phyloP scores from a whole-genome alignment of 306 rosid species.

The Styphnolobium japonicum region DNA sequence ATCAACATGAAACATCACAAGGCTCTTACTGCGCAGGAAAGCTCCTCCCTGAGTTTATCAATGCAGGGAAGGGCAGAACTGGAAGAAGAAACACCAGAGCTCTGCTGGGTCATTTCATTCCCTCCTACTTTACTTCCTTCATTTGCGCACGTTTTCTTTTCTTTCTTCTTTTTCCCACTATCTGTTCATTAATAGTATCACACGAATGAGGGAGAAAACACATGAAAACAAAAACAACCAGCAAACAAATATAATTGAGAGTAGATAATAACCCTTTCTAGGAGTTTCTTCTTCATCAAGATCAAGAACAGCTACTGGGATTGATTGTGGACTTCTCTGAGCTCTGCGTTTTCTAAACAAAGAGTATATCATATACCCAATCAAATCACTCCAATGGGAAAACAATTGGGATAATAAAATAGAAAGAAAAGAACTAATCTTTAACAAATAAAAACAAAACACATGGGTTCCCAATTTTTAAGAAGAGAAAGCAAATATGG shows the following conservation, averaged over 20 bases:
- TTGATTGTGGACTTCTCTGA: constrained; percentile 49
- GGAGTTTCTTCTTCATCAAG: constrained; percentile 65
- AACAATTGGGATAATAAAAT: background rate
- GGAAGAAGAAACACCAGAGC: constrained; percentile 33
- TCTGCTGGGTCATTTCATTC: constrained; percentile 29
- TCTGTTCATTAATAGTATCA: constrained; percentile 30
- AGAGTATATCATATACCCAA: background rate
- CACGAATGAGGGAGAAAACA: background rate
- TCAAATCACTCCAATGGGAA: background rate
- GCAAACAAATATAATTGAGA: background rate
- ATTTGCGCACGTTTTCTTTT: background rate
- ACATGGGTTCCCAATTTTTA: background rate
- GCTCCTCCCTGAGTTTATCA: constrained; percentile 91
- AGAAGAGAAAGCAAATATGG: background rate
- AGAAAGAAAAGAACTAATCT: background rate
- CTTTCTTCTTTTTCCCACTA: constrained; percentile 38
- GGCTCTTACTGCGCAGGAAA: constrained; percentile 84
- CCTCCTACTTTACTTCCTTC: constrained; percentile 43
- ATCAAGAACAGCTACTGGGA: constrained; percentile 57
- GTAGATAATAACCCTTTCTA: constrained; percentile 41
- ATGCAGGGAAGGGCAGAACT: constrained; percentile 60
- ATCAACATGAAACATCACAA: background rate
- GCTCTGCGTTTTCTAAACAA: constrained; percentile 68
- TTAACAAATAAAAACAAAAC: background rate
- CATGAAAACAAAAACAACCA: background rate